phyloP scores from a whole-genome alignment of 2,329 filamentous ascomycete species.

The Arthrobotrys conoides region DNA sequence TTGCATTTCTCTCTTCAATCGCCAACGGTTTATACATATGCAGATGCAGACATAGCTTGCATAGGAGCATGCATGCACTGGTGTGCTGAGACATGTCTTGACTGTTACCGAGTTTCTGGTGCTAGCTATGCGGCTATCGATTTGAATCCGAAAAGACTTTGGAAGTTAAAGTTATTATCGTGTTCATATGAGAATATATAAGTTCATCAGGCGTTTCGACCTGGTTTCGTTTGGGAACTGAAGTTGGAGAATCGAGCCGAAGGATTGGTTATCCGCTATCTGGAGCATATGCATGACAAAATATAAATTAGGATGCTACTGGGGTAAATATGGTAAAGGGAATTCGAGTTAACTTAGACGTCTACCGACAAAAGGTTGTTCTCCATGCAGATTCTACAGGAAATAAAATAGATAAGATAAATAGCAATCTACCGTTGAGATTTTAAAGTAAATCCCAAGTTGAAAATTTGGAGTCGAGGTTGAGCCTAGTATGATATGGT shows the following conservation, averaged over 20 bases:
- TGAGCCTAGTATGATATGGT: too few relatives aligned
- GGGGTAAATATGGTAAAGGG: neutral
- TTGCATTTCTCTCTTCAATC: neutral
- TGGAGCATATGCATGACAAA: neutral
- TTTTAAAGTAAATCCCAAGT: too few relatives aligned
- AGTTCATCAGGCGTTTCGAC: neutral
- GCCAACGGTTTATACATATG: neutral
- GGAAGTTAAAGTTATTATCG: too few relatives aligned
- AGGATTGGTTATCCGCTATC: neutral
- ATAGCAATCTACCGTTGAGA: too few relatives aligned
- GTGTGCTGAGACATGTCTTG: slow-evolving; percentile 13
- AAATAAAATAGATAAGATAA: too few relatives aligned
- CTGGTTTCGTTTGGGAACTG: neutral
- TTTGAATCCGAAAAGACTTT: too few relatives aligned
- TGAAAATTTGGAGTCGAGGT: too few relatives aligned
- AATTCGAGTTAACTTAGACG: too few relatives aligned
- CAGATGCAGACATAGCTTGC: too few relatives aligned
- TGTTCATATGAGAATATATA: neutral
- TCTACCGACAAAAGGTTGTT: too few relatives aligned
- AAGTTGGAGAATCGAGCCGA: neutral
- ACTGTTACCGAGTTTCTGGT: slow-evolving; percentile 6
- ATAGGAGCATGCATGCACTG: too few relatives aligned
- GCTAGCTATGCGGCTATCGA: neutral
- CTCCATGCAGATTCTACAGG: too few relatives aligned
- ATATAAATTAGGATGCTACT: neutral